phyloP scores from a whole-genome alignment of 108 stramenopile species.

The Skeletonema costatum region DNA sequence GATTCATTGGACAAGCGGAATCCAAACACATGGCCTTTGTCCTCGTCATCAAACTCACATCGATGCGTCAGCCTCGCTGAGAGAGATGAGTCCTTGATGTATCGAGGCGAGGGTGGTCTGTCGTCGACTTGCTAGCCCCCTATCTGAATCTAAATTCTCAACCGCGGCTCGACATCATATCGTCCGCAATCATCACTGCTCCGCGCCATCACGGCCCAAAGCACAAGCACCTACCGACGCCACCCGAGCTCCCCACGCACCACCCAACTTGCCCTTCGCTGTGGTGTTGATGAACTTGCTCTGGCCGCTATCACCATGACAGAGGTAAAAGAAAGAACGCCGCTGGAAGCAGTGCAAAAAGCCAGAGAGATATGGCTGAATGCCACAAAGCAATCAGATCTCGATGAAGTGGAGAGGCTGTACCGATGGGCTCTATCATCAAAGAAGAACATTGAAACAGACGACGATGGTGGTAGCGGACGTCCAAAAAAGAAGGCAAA shows the following conservation, averaged over 20 bases:
- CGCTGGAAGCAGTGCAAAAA: conserved; percentile 22
- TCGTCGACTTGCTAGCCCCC: neutral
- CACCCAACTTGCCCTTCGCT: too few species aligned
- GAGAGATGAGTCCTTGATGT: neutral
- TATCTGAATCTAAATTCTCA: neutral
- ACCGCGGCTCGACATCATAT: too few species aligned
- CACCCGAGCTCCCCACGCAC: too few species aligned
- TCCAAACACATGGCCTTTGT: neutral
- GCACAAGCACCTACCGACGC: too few species aligned
- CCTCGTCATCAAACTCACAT: neutral
- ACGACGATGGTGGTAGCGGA: neutral
- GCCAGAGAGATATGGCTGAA: conserved; percentile 40
- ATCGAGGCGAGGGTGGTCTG: neutral
- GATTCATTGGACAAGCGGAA: neutral
- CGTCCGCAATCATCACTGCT: too few species aligned
- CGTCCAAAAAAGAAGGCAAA: conserved; percentile 22
- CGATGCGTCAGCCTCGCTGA: neutral
- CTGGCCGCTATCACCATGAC: neutral
- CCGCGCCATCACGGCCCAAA: too few species aligned
- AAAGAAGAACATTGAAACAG: conserved; percentile 5
- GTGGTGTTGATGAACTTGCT: too few species aligned
- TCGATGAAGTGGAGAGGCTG: conserved; percentile 59
- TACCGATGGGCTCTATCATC: conserved; percentile 52
- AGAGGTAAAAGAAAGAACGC: conserved; percentile 1
- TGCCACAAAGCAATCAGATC: conserved; percentile 33